These are phyloP conservation scores for Kwoniella sp. DNA, from an alignment of 768 basidiomycete species.

Conservation along the genomic window DNA sequence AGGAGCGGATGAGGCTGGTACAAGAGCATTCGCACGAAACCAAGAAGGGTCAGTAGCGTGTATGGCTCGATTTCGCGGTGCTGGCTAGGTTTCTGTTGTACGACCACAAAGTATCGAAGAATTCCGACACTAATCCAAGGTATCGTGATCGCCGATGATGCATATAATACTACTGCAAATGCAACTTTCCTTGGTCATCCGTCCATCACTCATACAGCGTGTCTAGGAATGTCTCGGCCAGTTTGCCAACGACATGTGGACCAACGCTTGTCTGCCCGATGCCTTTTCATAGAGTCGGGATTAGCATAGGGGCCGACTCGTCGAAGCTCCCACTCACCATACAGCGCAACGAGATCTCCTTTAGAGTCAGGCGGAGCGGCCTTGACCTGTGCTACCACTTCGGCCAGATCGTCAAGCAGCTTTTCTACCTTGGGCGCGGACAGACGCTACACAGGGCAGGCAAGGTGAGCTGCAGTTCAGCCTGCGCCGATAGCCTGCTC, in stretches of 20 bases:
- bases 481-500: background rate
- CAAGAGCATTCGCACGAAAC: constrained; percentile 3
- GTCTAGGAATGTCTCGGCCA: constrained; percentile 77
- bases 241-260: constrained; percentile 68
- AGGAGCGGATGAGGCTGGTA: constrained; percentile 9
- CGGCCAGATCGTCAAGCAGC: constrained; percentile 79
- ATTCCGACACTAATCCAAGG: too few relatives aligned
- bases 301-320: background rate
- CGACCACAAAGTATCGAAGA: too few relatives aligned
- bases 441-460: constrained; percentile 57
- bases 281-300: constrained; percentile 57
- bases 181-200: background rate
- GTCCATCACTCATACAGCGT: constrained; percentile 58
- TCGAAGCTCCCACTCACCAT: constrained; percentile 58
- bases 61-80: too few relatives aligned
- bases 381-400: constrained; percentile 69
- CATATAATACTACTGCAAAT: background rate
- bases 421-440: constrained; percentile 72
- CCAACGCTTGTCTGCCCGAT: constrained; percentile 79
- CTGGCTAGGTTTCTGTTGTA: too few relatives aligned
- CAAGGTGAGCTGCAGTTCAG: background rate
- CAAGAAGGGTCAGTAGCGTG: constrained; percentile 9
- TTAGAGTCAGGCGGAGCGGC: constrained; percentile 55
- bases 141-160: too few relatives aligned
- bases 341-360: constrained; percentile 85